Evolutionary conservation across 768 basidiomycete genomes (phyloP), one percentile per base, ranked within the genome.

Genomic region (Suillus discolor): DNA sequence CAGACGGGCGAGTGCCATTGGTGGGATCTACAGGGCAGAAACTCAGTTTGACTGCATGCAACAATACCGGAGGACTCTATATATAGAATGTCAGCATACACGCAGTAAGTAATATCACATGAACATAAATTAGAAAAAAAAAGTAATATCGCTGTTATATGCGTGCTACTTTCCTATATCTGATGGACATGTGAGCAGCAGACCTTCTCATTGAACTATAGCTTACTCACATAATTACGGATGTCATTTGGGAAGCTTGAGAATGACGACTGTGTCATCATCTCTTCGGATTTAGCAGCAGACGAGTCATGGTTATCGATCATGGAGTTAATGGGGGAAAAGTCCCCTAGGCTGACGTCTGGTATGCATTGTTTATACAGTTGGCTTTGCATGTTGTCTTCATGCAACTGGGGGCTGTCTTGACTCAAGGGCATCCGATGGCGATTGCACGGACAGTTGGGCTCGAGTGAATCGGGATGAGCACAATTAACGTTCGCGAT

Each of bases 141-240:
- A 11, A 36, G n/a, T 36, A 63, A 62, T 65, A 57, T 63, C 31
- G 41, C n/a, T 2, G 65, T 54, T 28, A 55, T 36, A 53, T 47
- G 25, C 49, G 60, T 59, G 4, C 41, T 38, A 12, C 39, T 49
- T 45, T 5, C 38, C 71, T 75, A 71, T 70, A 68, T 66, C 70
- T 75, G 65, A 64, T 25, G 12, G 41, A 62, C 61, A 54, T 49
- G 31, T 73, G 61, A 73, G 70, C 61, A 57, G 51, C 31, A 36
- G 16, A 6, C 54, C 31, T n/a, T n/a, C 54, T 55, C 20, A n/a
- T 12, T 20, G 49, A 62, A 38, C 36, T 38, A 41, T 8, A 45
- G 5, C 64, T 49, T 39, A 78, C 79, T 72, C 68, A 75, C 79
- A 72, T 77, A 81, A 63, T 74, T 73, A 62, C 73, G 75, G 5